Conservation (phyloP, 805 yeast species). For the Candida insectorum region DNA sequence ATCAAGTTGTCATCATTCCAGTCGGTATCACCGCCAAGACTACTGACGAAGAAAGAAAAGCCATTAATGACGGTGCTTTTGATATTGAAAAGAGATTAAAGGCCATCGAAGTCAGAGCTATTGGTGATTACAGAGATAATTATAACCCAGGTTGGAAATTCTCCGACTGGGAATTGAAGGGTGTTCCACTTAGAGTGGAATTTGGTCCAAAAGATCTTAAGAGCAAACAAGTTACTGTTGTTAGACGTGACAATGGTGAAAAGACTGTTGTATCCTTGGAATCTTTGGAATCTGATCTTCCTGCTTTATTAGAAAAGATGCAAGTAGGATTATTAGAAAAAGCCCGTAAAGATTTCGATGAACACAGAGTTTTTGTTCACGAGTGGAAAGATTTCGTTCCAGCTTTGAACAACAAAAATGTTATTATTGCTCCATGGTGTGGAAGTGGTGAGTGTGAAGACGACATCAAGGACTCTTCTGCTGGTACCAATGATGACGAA, state of each 20-base stretch:
- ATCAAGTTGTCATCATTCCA: slow-evolving; percentile 89
- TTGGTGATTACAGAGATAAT: slow-evolving; percentile 87
- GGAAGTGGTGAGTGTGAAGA: slow-evolving; percentile 94
- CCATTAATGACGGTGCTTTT: slow-evolving; percentile 67
- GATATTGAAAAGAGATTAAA: slow-evolving; percentile 61
- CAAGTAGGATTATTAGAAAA: slow-evolving; percentile 69
- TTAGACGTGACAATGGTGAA: slow-evolving; percentile 86
- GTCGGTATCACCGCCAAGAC: slow-evolving; percentile 92
- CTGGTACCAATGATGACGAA: slow-evolving; percentile 72
- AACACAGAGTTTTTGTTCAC: slow-evolving; percentile 76
- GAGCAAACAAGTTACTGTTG: slow-evolving; percentile 76
- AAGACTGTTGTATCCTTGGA: slow-evolving; percentile 62
- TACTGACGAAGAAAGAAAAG: slow-evolving; percentile 66
- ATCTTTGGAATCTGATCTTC: slow-evolving; percentile 60
- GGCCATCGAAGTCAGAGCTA: slow-evolving; percentile 65
- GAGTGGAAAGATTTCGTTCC: slow-evolving; percentile 94
- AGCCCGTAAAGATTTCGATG: slow-evolving; percentile 81
- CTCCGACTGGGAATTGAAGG: slow-evolving; percentile 95
- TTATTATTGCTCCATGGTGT: slow-evolving; percentile 96
- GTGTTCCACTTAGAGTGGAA: slow-evolving; percentile 91
- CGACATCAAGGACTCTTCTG: slow-evolving; percentile 86
- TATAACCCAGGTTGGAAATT: slow-evolving; percentile 99
- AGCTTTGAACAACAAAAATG: slow-evolving; percentile 84
- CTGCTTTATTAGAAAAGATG: slow-evolving; percentile 76
- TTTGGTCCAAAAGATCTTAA: slow-evolving; percentile 95